Base-by-base conservation (phyloP, 2,329 filamentous ascomycete genomes). In the Pseudogymnoascus sp. region DNA sequence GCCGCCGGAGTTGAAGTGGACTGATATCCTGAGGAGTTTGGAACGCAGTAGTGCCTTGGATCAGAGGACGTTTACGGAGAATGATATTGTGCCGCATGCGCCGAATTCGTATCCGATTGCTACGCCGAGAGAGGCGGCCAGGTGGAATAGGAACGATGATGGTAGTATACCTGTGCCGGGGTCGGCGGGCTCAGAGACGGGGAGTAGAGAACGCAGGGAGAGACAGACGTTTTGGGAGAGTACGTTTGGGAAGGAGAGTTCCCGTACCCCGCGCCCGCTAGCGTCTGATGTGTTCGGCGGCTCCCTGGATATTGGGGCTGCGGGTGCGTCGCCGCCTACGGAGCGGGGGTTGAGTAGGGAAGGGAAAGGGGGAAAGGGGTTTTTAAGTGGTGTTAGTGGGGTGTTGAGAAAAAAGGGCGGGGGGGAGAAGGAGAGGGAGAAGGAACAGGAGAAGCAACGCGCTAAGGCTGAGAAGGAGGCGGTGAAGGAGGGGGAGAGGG, bases 151-250 rank as follows among this genome's bases (percentile, higher is more conserved):
- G 16, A 26, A 21, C 23, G 47, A 54, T 29, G 47, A 45, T 21
- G 10, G 5, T 12, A 18, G n/a, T 10, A 45, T 23, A 8, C 5
- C 40, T 10, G 40, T 45, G 16, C 47, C 47, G 7, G 67, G 68
- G 10, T 71, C 70, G 14, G 67, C 68, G 2, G 69, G 68, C 1
- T 71, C 69, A 59, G 70, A 71, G 18, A 54, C 60, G 2, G 61
- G 39, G 8, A 67, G 62, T 21, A 63, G 66, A 29, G 69, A 67
- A 70, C 59, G 14, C n/a, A 68, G 66, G 57, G 71, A 73, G 16
- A 64, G 69, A 7, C 71, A 73, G 61, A 70, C 66, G 51, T 73
- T 73, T 62, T 73, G 72, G 72, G 72, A 74, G 34, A 60, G 64
- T 3, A 71, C 69, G 1, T 73, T 73, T 65, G 70, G 71, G 11